These are phyloP conservation scores for Dillenia turbinata DNA, from an alignment of 164 flowering plant genomes.

Conservation along the genomic window DNA sequence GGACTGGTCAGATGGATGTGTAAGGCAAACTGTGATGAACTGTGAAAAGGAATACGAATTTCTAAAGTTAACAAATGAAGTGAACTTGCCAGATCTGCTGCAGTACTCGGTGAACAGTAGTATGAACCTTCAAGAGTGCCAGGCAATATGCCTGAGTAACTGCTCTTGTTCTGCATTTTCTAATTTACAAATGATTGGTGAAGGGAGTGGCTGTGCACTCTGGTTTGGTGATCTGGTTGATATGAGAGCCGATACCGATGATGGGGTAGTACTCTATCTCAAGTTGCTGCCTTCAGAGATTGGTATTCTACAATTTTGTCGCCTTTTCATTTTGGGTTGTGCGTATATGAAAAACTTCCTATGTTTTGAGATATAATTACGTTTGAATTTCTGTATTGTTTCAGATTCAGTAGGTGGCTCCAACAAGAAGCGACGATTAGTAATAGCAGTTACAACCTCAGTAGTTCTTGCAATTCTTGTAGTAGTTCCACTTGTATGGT, in stretches of 20 bases:
- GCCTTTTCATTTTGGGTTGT: no score
- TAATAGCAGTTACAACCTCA: no score
- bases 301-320: constrained; percentile 3
- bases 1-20: constrained; percentile 40
- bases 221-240: constrained; percentile 30
- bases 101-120: constrained; percentile 3
- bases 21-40: constrained; percentile 16
- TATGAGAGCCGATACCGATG: not conserved
- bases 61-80: not conserved
- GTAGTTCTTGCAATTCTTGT: no score
- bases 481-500: no score
- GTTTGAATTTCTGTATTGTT: no score
- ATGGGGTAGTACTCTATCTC: constrained; percentile 23
- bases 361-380: no score
- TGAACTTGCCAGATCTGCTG: constrained; percentile 21
- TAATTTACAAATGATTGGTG: not conserved
- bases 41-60: constrained; percentile 34
- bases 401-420: no score
- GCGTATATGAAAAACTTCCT: no score
- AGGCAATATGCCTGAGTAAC: constrained; percentile 13
- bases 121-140: constrained; percentile 16
- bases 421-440: no score
- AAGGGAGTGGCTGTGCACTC: constrained; percentile 20
- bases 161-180: constrained; percentile 28
- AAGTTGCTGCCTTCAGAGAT: constrained; percentile 24